phyloP scores from a whole-genome alignment of 345 rosid genomes.

The Syzygium oleosum region DNA sequence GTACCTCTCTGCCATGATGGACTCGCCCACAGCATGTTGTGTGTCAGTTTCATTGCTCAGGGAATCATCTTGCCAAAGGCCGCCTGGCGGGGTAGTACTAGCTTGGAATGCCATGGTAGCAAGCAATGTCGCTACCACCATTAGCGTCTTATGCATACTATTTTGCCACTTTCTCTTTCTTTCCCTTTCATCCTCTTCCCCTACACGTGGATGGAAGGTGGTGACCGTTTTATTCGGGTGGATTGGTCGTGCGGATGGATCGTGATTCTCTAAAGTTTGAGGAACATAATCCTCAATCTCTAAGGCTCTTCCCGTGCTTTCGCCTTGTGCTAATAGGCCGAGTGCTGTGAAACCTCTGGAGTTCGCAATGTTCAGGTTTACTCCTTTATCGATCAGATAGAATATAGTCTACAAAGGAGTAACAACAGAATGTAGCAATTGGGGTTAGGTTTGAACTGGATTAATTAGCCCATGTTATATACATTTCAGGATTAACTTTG shows the following conservation, averaged over 20 bases:
- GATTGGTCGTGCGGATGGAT: not conserved
- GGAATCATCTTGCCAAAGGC: not conserved
- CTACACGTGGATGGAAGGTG: not conserved
- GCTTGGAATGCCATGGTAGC: not conserved
- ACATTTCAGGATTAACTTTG: not conserved
- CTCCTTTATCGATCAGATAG: not conserved
- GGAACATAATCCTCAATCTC: not conserved
- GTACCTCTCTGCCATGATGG: not conserved
- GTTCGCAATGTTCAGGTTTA: not conserved
- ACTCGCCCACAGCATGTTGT: not conserved
- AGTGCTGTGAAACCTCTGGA: not conserved
- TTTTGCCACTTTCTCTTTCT: not conserved
- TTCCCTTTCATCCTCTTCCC: not conserved
- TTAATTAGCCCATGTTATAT: not conserved
- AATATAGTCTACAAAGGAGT: not conserved
- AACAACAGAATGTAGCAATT: not conserved
- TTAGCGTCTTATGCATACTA: not conserved
- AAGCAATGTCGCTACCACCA: not conserved
- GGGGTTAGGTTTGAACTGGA: not conserved
- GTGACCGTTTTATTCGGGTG: rapidly evolving
- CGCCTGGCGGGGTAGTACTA: not conserved
- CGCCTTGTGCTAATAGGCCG: not conserved
- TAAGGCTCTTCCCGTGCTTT: not conserved
- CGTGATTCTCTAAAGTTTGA: not conserved
- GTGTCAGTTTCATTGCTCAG: too few species aligned